These are phyloP conservation scores for Alternaria burnsii DNA, from an alignment of 2,329 filamentous ascomycete species.

Conservation along the genomic window DNA sequence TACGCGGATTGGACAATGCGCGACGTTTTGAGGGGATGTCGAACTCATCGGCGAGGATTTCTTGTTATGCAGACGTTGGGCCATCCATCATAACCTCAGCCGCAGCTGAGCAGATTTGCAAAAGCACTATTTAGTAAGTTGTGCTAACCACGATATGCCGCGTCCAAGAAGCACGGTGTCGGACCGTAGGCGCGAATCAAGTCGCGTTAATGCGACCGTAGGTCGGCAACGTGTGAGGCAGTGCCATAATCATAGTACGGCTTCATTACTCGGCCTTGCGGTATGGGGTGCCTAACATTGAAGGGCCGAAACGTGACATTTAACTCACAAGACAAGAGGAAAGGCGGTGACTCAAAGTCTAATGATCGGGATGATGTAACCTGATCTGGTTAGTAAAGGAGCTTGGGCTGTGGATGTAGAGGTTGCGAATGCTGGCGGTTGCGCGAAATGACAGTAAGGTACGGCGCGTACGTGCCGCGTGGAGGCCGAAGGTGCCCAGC, in stretches of 20 bases:
- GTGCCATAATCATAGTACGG: not conserved
- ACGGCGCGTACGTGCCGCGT: not conserved
- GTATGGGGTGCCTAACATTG: not conserved
- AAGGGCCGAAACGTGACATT: not conserved
- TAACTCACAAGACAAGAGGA: not conserved
- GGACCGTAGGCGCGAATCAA: not conserved
- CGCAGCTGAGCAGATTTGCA: too few species aligned
- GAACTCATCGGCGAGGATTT: not conserved
- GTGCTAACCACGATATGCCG: not conserved
- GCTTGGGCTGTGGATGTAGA: not conserved
- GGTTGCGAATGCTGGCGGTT: not conserved
- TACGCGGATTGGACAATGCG: not conserved
- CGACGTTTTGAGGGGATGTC: conserved; percentile 1
- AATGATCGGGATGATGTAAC: not conserved
- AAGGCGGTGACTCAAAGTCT: not conserved
- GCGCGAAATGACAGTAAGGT: not conserved
- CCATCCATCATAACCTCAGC: conserved; percentile 6
- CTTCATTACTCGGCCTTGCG: not conserved
- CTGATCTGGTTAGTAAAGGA: not conserved
- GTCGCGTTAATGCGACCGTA: not conserved
- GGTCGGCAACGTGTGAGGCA: conserved; percentile 4
- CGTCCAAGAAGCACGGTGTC: not conserved
- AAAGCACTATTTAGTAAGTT: too few species aligned
- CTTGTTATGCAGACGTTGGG: not conserved
- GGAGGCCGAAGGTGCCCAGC: not conserved